Conservation (phyloP, 2,329 filamentous ascomycete species). For the Cordyceps militaris region DNA sequence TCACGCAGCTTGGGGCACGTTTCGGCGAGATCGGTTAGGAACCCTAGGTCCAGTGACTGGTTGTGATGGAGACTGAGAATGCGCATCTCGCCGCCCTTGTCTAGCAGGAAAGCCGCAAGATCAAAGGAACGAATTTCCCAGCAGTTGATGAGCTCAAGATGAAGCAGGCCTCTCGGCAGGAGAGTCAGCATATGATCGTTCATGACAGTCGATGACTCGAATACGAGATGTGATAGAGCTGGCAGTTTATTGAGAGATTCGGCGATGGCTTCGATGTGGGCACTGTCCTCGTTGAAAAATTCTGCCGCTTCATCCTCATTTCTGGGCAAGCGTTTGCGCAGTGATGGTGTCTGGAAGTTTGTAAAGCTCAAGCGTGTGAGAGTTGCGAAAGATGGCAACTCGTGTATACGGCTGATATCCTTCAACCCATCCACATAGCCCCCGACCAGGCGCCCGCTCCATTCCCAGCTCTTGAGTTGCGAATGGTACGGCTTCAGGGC, state of each 20-base stretch:
- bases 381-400: conserved; percentile 46
- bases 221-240: conserved; percentile 57
- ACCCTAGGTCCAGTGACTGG: conserved; percentile 67
- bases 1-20: conserved; percentile 65
- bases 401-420: conserved; percentile 47
- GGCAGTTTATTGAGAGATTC: conserved; percentile 42
- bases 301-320: conserved; percentile 25
- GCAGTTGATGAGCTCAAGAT: conserved; percentile 72
- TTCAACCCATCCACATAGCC: conserved; percentile 38
- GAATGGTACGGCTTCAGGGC: conserved; percentile 25
- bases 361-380: conserved; percentile 53
- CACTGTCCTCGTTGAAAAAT: conserved; percentile 34
- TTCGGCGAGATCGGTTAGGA: conserved; percentile 57
- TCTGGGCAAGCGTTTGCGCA: conserved; percentile 28
- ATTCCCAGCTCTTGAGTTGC: conserved; percentile 50
- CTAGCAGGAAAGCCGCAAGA: conserved; percentile 56
- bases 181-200: conserved; percentile 60
- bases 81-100: conserved; percentile 60
- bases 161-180: conserved; percentile 58
- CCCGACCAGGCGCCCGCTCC: conserved; percentile 50
- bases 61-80: conserved; percentile 71
- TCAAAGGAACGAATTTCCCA: conserved; percentile 63
- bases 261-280: conserved; percentile 32
- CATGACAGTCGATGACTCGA: conserved; percentile 69
- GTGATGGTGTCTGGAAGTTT: conserved; percentile 54